These are phyloP conservation scores for Fusarium liriodendri DNA, from an alignment of 2,329 filamentous ascomycete genomes.

Conservation along the genomic window DNA sequence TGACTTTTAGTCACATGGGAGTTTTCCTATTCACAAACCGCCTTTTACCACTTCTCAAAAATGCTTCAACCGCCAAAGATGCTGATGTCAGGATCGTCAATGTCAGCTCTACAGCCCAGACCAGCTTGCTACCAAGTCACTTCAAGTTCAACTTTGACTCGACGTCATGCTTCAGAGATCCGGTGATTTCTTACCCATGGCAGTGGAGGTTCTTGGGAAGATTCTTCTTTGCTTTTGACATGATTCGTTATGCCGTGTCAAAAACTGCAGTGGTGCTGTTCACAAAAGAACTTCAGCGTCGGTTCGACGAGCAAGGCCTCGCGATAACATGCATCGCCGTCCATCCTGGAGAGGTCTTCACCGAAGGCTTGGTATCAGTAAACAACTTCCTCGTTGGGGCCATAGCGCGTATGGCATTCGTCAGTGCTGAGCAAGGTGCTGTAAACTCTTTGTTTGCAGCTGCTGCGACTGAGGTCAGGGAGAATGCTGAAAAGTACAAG, in stretches of 20 bases:
- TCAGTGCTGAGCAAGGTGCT: slow-evolving; percentile 5
- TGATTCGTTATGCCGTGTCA: slow-evolving; percentile 33
- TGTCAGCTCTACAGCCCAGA: slow-evolving; percentile 32
- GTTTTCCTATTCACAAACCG: slow-evolving; percentile 43
- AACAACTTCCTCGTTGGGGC: not conserved
- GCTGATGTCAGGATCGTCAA: slow-evolving; percentile 43
- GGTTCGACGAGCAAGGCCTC: not conserved
- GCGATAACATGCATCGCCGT: slow-evolving; percentile 3
- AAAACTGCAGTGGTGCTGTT: slow-evolving; percentile 10
- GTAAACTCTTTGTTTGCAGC: slow-evolving; percentile 11
- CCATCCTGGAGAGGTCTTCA: slow-evolving; percentile 13
- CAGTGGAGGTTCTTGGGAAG: slow-evolving; percentile 8
- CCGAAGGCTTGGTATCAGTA: not conserved
- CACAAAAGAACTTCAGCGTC: slow-evolving; percentile 10
- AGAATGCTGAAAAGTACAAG: not conserved
- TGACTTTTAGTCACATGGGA: slow-evolving; percentile 38
- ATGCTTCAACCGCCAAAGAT: slow-evolving; percentile 15
- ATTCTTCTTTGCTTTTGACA: slow-evolving; percentile 33
- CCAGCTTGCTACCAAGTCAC: slow-evolving; percentile 25
- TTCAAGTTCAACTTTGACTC: slow-evolving; percentile 36
- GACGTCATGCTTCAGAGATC: slow-evolving; percentile 9
- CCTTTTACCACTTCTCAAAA: slow-evolving; percentile 42
- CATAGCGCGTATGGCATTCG: not conserved
- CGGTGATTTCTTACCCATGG: slow-evolving; percentile 23
- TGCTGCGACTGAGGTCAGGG: not conserved